These are phyloP conservation scores for Geosmithia putterillii DNA, from an alignment of 2,329 filamentous ascomycete species.

Conservation along the genomic window DNA sequence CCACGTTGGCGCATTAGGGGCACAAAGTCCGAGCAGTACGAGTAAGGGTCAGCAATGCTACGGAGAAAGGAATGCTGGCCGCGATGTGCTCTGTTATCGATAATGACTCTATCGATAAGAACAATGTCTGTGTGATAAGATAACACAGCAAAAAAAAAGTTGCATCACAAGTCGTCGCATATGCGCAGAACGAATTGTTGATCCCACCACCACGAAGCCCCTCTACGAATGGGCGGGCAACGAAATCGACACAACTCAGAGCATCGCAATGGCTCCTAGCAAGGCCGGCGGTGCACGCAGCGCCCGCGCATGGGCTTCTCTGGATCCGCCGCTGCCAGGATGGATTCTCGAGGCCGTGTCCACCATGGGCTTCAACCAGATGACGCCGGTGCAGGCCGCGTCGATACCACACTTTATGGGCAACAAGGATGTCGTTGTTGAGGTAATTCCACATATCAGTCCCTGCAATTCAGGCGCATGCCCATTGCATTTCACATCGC, in stretches of 20 bases:
- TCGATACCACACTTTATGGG: constrained; percentile 79
- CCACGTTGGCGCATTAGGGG: background rate
- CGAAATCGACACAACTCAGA: background rate
- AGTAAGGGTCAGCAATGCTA: too few species aligned
- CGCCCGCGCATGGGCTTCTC: constrained; percentile 30
- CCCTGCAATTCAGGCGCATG: background rate
- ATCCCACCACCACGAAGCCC: background rate
- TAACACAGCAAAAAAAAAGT: constrained; percentile 1
- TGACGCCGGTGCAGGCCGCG: constrained; percentile 92
- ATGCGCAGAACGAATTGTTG: too few species aligned
- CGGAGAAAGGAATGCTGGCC: too few species aligned
- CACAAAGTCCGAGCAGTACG: background rate
- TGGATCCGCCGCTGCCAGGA: constrained; percentile 28
- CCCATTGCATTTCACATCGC: background rate
- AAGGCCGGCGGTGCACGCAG: constrained; percentile 27
- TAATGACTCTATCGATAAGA: too few species aligned
- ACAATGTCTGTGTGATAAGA: too few species aligned
- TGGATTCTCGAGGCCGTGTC: constrained; percentile 80
- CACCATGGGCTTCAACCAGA: constrained; percentile 73
- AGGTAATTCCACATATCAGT: constrained; percentile 34
- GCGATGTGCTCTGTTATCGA: too few species aligned
- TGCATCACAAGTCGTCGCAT: background rate
- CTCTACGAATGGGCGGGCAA: background rate
- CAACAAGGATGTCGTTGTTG: constrained; percentile 87
- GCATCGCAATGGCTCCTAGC: constrained; percentile 16